Evolutionary conservation across 805 yeast species (phyloP).

Genomic region (Sugiyamaella floridensis): DNA sequence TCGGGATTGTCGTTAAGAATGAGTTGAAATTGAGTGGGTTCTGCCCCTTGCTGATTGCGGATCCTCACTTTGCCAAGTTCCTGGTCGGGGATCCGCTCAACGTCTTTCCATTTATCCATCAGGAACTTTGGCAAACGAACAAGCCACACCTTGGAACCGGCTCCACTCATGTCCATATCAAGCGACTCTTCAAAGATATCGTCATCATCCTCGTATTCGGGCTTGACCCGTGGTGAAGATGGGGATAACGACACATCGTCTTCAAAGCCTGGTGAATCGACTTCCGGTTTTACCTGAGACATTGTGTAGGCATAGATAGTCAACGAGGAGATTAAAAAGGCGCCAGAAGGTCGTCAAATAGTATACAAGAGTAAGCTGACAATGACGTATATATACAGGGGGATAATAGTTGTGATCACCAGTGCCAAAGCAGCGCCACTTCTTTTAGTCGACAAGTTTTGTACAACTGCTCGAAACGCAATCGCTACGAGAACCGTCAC

Average conservation of each 20-base stretch:
- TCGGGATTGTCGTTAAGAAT: constrained; percentile 34
- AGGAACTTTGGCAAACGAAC: constrained; percentile 84
- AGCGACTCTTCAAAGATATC: constrained; percentile 55
- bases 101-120: constrained; percentile 71
- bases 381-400: no score
- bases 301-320: not conserved
- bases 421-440: no score
- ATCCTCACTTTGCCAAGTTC: constrained; percentile 74
- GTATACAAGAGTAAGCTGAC: no score
- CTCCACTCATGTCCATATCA: constrained; percentile 61
- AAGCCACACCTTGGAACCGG: constrained; percentile 78
- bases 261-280: constrained; percentile 24
- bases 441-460: no score
- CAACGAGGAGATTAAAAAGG: no score
- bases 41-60: constrained; percentile 26
- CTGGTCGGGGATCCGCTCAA: constrained; percentile 57
- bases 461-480: no score
- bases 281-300: constrained; percentile 4
- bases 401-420: no score
- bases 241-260: constrained; percentile 35
- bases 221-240: constrained; percentile 23
- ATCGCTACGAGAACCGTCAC: no score
- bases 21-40: constrained; percentile 31
- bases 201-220: constrained; percentile 31
- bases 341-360: no score